Conservation (phyloP, 2,329 filamentous ascomycete genomes). For the Clonostachys rosea region DNA sequence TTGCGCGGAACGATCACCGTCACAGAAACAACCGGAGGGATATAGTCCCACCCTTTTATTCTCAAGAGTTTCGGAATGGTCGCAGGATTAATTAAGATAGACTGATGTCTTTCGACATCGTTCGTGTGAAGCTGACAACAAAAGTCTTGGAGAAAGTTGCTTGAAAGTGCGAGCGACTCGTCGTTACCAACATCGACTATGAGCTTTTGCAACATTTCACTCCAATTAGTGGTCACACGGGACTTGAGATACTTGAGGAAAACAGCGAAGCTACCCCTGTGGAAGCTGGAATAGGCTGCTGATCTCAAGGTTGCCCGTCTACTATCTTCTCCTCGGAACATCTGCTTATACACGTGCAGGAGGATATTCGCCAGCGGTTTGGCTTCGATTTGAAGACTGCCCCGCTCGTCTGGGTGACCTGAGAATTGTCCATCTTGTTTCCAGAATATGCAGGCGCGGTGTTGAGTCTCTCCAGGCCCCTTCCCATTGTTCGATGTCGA, state of each 20-base stretch:
- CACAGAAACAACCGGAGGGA: conserved; percentile 28
- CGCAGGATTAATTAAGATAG: conserved; percentile 15
- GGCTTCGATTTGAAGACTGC: conserved; percentile 23
- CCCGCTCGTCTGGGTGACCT: conserved; percentile 7
- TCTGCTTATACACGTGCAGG: conserved; percentile 33
- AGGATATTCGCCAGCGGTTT: conserved; percentile 29
- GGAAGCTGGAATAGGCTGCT: conserved; percentile 19
- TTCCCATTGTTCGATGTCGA: conserved; percentile 3
- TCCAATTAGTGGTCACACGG: conserved; percentile 26
- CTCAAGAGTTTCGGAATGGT: conserved; percentile 10
- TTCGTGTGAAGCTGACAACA: conserved; percentile 25
- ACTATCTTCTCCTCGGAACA: conserved; percentile 36
- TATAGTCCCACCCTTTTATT: conserved; percentile 27
- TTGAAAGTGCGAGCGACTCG: conserved; percentile 16
- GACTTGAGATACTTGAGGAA: conserved; percentile 28
- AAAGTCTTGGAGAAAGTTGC: conserved; percentile 26
- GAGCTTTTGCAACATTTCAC: conserved; percentile 17
- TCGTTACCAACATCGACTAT: conserved; percentile 22
- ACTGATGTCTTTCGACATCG: conserved; percentile 21
- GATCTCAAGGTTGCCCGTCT: conserved; percentile 3
- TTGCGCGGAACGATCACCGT: conserved; percentile 26
- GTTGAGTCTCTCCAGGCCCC: conserved; percentile 9
- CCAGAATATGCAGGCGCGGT: conserved; percentile 25
- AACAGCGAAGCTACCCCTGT: conserved; percentile 30
- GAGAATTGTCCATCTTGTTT: conserved; percentile 25